Evolutionary conservation across 768 basidiomycete genomes (phyloP).

Genomic region (Rubroboletus satanas): DNA sequence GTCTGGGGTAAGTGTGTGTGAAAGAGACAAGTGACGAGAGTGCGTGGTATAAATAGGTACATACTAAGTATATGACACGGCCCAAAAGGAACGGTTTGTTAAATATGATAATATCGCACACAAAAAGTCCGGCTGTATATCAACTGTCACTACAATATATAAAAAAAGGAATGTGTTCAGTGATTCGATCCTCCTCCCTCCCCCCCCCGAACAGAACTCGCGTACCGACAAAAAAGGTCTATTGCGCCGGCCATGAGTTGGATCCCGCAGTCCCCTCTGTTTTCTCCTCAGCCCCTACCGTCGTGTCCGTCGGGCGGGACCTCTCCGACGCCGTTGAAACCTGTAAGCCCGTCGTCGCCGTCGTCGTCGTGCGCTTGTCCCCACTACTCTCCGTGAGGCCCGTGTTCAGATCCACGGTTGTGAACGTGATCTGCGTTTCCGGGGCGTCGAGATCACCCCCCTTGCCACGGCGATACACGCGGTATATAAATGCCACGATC

Average conservation of each 20-base stretch:
- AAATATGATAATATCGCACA: neutral
- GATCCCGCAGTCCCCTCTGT: neutral
- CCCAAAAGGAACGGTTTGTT: too few species aligned
- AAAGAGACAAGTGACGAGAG: neutral
- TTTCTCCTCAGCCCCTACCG: neutral
- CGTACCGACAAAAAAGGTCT: neutral
- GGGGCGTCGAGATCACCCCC: neutral
- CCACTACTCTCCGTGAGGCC: neutral
- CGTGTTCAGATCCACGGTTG: slow-evolving; percentile 15
- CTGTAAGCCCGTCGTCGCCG: neutral
- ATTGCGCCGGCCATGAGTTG: neutral
- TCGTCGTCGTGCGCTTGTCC: neutral
- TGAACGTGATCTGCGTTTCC: slow-evolving; percentile 2
- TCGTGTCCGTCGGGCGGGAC: neutral
- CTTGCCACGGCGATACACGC: slow-evolving; percentile 4
- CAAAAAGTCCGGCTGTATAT: neutral
- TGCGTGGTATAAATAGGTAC: neutral
- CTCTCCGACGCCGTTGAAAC: neutral
- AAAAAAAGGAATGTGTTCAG: neutral
- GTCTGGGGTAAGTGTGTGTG: neutral
- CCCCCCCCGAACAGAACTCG: neutral
- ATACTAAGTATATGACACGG: too few species aligned
- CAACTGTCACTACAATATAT: neutral
- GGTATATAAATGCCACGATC: slow-evolving; percentile 21
- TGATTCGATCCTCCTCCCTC: too few species aligned